Base-by-base conservation (phyloP, 2,329 filamentous ascomycete species). In the Xylariales sp. region DNA sequence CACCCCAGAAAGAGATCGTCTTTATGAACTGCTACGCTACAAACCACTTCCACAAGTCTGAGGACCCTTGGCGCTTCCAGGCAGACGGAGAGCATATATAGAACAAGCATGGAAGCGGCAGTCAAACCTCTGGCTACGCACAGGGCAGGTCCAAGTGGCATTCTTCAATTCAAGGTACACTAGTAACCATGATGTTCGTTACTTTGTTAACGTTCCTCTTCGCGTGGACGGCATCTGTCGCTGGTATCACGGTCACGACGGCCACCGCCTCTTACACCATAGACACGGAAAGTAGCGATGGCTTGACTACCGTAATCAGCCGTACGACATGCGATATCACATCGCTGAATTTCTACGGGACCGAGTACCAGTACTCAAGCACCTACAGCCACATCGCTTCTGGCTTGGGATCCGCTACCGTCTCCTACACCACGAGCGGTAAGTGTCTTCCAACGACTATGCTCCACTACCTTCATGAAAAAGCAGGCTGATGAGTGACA, bases 81-180 rank as follows among this genome's bases (percentile, higher is more conserved):
- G n/a, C n/a, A n/a, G n/a, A n/a, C n/a, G n/a, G n/a, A n/a, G n/a
- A n/a, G n/a, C n/a, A n/a, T n/a, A n/a, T n/a, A n/a, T n/a, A n/a
- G n/a, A n/a, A n/a, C n/a, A n/a, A n/a, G n/a, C n/a, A n/a, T n/a
- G n/a, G n/a, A n/a, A n/a, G n/a, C n/a, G n/a, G n/a, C n/a, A n/a
- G n/a, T n/a, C n/a, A n/a, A n/a, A n/a, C n/a, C n/a, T n/a, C n/a
- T n/a, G n/a, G n/a, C n/a, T n/a, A n/a, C n/a, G n/a, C n/a, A n/a
- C n/a, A n/a, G n/a, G n/a, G n/a, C n/a, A n/a, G n/a, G n/a, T n/a
- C n/a, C n/a, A 76, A 80, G 45, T 78, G 86, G 6, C 87, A 86
- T 54, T 74, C 80, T 0, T 71, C 74, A 46, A 57, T 86, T 34
- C 71, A 71, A 47, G 81, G 79, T 0, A 82, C 78, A 0, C 86